A percentile compares a stretch with the other conserved stretches of the same genome.
Evolutionary conservation across 2,329 filamentous ascomycete species (phyloP).

Genomic region (Cladophialophora yegresii): DNA sequence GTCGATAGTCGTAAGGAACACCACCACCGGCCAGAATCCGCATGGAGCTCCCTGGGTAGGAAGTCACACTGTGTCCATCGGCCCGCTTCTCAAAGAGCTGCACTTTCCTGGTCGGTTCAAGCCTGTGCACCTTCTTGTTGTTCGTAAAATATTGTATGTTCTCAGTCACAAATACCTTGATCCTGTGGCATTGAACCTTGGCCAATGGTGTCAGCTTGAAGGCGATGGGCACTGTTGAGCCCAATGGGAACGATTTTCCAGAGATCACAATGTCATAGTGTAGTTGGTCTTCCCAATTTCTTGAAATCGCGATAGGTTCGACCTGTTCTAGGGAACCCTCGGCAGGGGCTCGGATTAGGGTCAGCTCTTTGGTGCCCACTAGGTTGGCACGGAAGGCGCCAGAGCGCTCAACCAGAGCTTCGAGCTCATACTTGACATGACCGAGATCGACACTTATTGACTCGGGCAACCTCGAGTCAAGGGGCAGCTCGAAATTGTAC

Average conservation of each 20-base stretch:
- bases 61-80: constrained; percentile 71
- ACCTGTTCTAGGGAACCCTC: constrained; percentile 87
- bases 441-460: constrained; percentile 85
- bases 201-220: constrained; percentile 91
- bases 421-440: constrained; percentile 83
- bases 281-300: constrained; percentile 92
- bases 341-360: constrained; percentile 79
- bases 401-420: constrained; percentile 79
- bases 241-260: constrained; percentile 89
- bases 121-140: constrained; percentile 79
- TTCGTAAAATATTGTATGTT: constrained; percentile 88
- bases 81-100: constrained; percentile 85
- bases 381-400: constrained; percentile 90
- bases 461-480: constrained; percentile 77
- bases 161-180: constrained; percentile 89
- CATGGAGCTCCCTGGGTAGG: constrained; percentile 74
- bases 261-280: constrained; percentile 97
- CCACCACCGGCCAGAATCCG: constrained; percentile 79
- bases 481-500: constrained; percentile 77
- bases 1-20: constrained; percentile 64
- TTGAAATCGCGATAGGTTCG: constrained; percentile 89
- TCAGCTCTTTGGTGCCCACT: constrained; percentile 77
- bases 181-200: constrained; percentile 88
- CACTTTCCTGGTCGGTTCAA: constrained; percentile 81
- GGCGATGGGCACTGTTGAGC: constrained; percentile 83